These are phyloP conservation scores for Biscogniauxia mediterranea DNA, from an alignment of 2,329 filamentous ascomycete genomes.

Conservation along the genomic window DNA sequence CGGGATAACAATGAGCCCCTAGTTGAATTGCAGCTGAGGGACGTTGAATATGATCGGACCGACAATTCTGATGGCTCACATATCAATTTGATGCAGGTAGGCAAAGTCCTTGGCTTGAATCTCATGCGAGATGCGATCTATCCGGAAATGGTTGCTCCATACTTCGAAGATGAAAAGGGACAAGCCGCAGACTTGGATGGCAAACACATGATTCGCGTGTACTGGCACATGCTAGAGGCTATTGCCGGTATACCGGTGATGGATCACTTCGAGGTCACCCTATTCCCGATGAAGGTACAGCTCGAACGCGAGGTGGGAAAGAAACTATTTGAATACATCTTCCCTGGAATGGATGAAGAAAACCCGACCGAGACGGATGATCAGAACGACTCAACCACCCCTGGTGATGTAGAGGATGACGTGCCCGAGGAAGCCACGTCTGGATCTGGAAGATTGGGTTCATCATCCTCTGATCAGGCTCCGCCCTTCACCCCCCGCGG, in stretches of 20 bases:
- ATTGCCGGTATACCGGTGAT: constrained; percentile 97
- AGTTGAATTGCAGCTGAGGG: constrained; percentile 87
- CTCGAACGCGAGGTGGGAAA: constrained; percentile 90
- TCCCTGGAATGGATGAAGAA: constrained; percentile 74
- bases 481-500: constrained; percentile 59
- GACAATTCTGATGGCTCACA: constrained; percentile 98
- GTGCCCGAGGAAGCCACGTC: constrained; percentile 42
- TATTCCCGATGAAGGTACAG: constrained; percentile 92
- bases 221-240: constrained; percentile 97
- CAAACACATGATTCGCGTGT: constrained; percentile 85
- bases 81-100: constrained; percentile 85
- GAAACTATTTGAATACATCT: constrained; percentile 94
- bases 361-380: constrained; percentile 36
- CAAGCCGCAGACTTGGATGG: constrained; percentile 54
- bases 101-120: constrained; percentile 85
- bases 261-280: constrained; percentile 91
- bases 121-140: constrained; percentile 88
- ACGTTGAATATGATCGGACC: constrained; percentile 89
- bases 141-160: constrained; percentile 92
- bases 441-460: constrained; percentile 39
- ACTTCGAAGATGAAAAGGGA: constrained; percentile 65
- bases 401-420: constrained; percentile 49
- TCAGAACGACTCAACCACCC: constrained; percentile 58
- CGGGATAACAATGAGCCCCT: constrained; percentile 83
- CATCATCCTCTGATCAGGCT: constrained; percentile 45